These are phyloP conservation scores for Nicotiana tomentosiformis DNA, from an alignment of 257 asterid genomes.

Conservation along the genomic window DNA sequence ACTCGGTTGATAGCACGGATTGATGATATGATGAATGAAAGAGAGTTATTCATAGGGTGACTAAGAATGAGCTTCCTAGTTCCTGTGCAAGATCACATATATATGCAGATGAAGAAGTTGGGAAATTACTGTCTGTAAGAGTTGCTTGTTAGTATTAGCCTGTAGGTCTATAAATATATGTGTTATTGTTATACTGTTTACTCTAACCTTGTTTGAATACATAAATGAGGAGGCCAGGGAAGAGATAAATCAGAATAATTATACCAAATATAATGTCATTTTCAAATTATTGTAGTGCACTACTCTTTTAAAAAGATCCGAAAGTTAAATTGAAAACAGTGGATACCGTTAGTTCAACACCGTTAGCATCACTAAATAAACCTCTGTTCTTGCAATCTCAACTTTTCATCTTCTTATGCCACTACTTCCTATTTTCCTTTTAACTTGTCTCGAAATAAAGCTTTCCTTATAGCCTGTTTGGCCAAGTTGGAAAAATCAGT, in stretches of 20 bases:
- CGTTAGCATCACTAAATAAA: neutral
- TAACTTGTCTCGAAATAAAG: neutral
- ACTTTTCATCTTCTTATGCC: neutral
- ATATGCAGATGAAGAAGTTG: neutral
- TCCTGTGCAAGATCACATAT: neutral
- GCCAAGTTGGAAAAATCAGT: no score
- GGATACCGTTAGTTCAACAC: constrained; percentile 1
- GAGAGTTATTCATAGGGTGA: neutral
- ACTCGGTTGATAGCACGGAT: neutral
- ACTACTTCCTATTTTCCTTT: neutral
- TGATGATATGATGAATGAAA: neutral
- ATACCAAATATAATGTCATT: neutral
- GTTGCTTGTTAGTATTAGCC: neutral
- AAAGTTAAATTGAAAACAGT: neutral
- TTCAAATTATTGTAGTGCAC: constrained; percentile 1
- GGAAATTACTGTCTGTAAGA: neutral
- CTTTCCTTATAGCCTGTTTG: neutral
- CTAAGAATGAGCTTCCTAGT: neutral
- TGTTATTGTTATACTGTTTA: neutral
- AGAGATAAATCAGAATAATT: no score
- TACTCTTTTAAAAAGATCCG: neutral
- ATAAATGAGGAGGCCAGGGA: neutral
- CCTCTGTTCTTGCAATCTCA: neutral
- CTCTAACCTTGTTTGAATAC: neutral
- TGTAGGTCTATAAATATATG: neutral